phyloP scores from a whole-genome alignment of 78 protist genomes.

The Dictyostelium capitatum region DNA sequence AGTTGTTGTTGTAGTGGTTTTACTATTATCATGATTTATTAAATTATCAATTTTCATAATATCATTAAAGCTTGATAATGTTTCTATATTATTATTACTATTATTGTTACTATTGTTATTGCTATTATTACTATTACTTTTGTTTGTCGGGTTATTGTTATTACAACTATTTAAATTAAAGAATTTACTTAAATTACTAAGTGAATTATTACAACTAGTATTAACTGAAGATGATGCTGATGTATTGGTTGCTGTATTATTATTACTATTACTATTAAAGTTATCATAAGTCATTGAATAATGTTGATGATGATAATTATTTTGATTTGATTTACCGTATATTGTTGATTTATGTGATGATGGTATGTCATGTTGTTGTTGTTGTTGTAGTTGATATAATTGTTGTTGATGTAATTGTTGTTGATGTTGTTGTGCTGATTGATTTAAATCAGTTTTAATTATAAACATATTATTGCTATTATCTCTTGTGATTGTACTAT shows the following conservation, averaged over 20 bases:
- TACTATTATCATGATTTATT: neutral
- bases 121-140: neutral
- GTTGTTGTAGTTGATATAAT: too few relatives aligned
- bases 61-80: neutral
- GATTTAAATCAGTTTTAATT: constrained; percentile 22
- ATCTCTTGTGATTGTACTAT: neutral
- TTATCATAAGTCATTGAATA: neutral
- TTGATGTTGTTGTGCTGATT: too few relatives aligned
- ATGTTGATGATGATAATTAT: neutral
- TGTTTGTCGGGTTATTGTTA: neutral
- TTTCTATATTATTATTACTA: constrained; percentile 15
- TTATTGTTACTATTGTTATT: neutral
- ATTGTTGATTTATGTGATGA: constrained; percentile 42
- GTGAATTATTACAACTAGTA: constrained; percentile 2
- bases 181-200: neutral
- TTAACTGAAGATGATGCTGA: neutral
- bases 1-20: neutral
- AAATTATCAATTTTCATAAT: constrained; percentile 40
- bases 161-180: neutral
- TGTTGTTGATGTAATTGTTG: too few relatives aligned
- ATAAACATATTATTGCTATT: constrained; percentile 10
- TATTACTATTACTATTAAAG: neutral
- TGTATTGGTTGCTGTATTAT: constrained; percentile 6
- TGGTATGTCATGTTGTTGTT: constrained; percentile 2
- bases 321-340: neutral